Evolutionary conservation across 805 yeast genomes (phyloP).

Genomic region (Clavispora santaluciae): DNA sequence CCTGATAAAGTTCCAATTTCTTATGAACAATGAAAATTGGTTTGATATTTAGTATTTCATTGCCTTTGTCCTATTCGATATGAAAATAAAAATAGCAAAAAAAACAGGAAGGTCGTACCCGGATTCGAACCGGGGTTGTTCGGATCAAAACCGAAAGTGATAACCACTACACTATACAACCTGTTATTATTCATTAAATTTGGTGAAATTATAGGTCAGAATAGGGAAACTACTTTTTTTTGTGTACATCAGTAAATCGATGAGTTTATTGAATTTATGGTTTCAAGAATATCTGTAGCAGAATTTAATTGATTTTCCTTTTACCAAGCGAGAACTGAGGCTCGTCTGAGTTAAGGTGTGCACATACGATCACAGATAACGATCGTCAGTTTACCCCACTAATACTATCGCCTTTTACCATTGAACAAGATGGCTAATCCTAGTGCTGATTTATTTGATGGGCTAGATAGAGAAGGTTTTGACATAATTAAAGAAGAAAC

Average conservation of each 20-base stretch:
- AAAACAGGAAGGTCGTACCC: slow-evolving; percentile 58
- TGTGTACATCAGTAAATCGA: too few species aligned
- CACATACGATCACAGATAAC: neutral
- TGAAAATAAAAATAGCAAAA: neutral
- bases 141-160: slow-evolving; percentile 81
- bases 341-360: neutral
- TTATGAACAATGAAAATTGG: neutral
- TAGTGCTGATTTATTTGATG: too few species aligned
- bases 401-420: neutral
- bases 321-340: too few species aligned
- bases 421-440: neutral
- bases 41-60: too few species aligned
- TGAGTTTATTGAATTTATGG: too few species aligned
- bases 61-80: too few species aligned
- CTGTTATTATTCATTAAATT: slow-evolving; percentile 5
- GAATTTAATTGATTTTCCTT: too few species aligned
- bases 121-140: slow-evolving; percentile 83
- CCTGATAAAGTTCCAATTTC: too few species aligned
- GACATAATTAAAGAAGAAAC: neutral
- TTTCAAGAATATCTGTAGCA: too few species aligned
- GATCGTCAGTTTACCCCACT: neutral
- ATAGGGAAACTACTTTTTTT: too few species aligned
- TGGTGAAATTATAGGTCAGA: neutral
- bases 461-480: slow-evolving; percentile 3
- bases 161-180: slow-evolving; percentile 74